These are phyloP conservation scores for Ochromonadaceae sp. DNA, from an alignment of 352 stramenopile genomes.

Conservation along the genomic window DNA sequence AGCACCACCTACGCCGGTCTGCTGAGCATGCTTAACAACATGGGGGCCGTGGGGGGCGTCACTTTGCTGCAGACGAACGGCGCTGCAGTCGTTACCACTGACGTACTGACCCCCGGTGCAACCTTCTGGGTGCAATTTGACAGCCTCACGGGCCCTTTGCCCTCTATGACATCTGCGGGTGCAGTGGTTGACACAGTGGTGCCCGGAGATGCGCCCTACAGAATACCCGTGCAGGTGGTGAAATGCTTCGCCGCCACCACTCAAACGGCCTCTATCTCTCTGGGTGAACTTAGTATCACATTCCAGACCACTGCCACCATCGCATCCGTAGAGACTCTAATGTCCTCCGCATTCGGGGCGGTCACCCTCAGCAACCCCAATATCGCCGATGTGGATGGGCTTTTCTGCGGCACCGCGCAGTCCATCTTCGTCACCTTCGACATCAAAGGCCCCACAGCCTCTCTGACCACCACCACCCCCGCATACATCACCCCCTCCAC, in stretches of 20 bases:
- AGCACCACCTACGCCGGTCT: slow-evolving; percentile 30
- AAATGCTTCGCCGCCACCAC: slow-evolving; percentile 34
- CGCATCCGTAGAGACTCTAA: slow-evolving; percentile 20
- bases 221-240: slow-evolving; percentile 38
- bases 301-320: slow-evolving; percentile 34
- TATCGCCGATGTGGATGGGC: no score
- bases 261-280: slow-evolving; percentile 41
- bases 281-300: no score
- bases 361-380: not conserved
- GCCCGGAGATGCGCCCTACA: slow-evolving; percentile 41
- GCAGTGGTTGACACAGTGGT: slow-evolving; percentile 20
- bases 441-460: not conserved
- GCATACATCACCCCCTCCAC: slow-evolving; percentile 28
- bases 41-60: slow-evolving; percentile 21
- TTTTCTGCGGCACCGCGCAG: slow-evolving; percentile 22
- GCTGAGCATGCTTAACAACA: slow-evolving; percentile 19
- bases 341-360: slow-evolving; percentile 1
- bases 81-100: not conserved
- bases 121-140: slow-evolving; percentile 2
- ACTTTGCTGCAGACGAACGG: slow-evolving; percentile 1
- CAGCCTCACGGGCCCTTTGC: slow-evolving; percentile 14
- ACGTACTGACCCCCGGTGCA: not conserved
- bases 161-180: not conserved
- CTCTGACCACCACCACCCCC: not conserved
- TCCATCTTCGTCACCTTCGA: slow-evolving; percentile 60